Conservation (phyloP, 306 rosid genomes). For the Lablab purpureus region DNA sequence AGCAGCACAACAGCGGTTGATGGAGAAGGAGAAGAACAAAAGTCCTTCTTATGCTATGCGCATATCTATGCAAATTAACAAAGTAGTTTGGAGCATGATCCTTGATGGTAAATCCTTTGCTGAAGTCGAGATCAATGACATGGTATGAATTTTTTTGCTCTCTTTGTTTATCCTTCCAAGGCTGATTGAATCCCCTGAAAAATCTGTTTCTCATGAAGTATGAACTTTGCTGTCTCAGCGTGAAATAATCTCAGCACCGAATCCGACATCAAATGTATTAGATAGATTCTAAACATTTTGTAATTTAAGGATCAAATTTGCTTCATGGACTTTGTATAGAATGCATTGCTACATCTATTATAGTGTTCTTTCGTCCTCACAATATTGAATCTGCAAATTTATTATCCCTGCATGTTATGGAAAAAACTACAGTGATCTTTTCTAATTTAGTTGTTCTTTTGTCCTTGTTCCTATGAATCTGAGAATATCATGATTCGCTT, state of each 20-base stretch:
- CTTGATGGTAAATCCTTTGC: slow-evolving; percentile 94
- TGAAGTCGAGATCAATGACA: slow-evolving; percentile 91
- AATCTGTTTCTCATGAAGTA: slow-evolving; percentile 5
- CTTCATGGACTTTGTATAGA: background rate
- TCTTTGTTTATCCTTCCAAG: slow-evolving; percentile 28
- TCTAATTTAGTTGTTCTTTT: slow-evolving; percentile 31
- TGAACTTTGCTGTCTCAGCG: slow-evolving; percentile 16
- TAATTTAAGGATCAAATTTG: slow-evolving; percentile 19
- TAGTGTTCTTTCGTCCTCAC: slow-evolving; percentile 20
- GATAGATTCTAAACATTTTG: background rate
- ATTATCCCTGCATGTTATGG: background rate
- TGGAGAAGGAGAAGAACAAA: slow-evolving; percentile 96
- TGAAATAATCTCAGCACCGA: slow-evolving; percentile 10
- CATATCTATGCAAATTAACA: slow-evolving; percentile 78
- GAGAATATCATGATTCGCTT: slow-evolving; percentile 17
- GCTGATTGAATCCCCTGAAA: background rate
- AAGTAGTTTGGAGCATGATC: slow-evolving; percentile 99
- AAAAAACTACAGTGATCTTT: slow-evolving; percentile 15
- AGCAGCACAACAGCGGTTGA: slow-evolving; percentile 74
- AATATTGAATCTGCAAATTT: slow-evolving; percentile 23
- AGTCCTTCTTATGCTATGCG: slow-evolving; percentile 95
- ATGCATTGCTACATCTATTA: slow-evolving; percentile 14
- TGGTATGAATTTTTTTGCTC: slow-evolving; percentile 68
- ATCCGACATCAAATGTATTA: background rate
- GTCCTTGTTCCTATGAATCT: slow-evolving; percentile 35